Evolutionary conservation across 2,329 filamentous ascomycete genomes (phyloP).

Genomic region (Nigrograna mackinnonii): DNA sequence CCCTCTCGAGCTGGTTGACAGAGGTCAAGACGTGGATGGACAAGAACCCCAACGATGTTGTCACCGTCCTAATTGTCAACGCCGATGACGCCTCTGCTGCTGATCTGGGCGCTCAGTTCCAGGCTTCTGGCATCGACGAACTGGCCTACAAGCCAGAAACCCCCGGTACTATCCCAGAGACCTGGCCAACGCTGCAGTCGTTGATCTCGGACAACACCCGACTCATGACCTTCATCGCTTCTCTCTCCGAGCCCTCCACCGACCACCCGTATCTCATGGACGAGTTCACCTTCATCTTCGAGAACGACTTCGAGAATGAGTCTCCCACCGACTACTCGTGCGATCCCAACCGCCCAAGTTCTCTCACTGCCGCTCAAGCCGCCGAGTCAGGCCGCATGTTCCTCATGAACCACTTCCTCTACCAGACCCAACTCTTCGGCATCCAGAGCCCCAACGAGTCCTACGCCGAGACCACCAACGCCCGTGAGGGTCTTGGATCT

Average conservation of each 20-base stretch:
- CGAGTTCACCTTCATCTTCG: slow-evolving; percentile 71
- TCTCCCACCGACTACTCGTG: slow-evolving; percentile 71
- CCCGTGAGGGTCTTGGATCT: slow-evolving; percentile 60
- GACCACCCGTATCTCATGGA: slow-evolving; percentile 62
- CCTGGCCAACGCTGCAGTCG: slow-evolving; percentile 73
- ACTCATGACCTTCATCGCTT: slow-evolving; percentile 71
- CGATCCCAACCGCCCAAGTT: slow-evolving; percentile 66
- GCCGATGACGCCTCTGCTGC: slow-evolving; percentile 61
- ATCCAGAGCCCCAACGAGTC: slow-evolving; percentile 48
- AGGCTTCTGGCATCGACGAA: slow-evolving; percentile 58
- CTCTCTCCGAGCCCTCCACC: slow-evolving; percentile 35
- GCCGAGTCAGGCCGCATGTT: slow-evolving; percentile 65
- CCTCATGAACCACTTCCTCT: slow-evolving; percentile 81
- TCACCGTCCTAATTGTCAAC: slow-evolving; percentile 76
- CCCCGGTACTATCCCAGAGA: slow-evolving; percentile 51
- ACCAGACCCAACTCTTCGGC: slow-evolving; percentile 54
- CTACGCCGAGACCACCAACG: slow-evolving; percentile 68
- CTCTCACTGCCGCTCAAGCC: slow-evolving; percentile 54
- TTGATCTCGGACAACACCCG: slow-evolving; percentile 69
- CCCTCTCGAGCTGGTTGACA: slow-evolving; percentile 65
- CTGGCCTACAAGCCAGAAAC: slow-evolving; percentile 56
- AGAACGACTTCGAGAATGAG: slow-evolving; percentile 70
- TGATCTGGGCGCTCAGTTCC: slow-evolving; percentile 55
- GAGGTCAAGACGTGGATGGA: slow-evolving; percentile 72
- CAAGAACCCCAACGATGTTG: slow-evolving; percentile 71